Base-by-base conservation (phyloP, 1,284 basidiomycete species). In the Pyrrhoderma lamaoense region DNA sequence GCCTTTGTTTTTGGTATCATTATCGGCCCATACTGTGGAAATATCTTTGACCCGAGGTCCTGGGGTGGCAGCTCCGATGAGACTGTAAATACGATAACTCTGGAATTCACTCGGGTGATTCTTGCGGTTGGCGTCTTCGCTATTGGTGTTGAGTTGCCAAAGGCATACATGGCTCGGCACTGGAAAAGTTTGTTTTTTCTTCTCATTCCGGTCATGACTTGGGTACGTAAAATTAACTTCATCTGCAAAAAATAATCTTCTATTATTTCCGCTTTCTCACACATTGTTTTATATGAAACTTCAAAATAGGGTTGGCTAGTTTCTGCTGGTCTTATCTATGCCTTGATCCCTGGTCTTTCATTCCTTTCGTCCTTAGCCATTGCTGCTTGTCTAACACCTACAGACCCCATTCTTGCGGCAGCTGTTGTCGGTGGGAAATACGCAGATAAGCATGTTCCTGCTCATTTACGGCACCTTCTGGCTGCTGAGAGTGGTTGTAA, bases 81-180 rank as follows among this genome's bases (percentile, higher is more conserved):
- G 18, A 68, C 73, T 3, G 72, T 74, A 8, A 85, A 93, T 65
- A 70, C 71, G 22, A 89, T 95, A 57, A 92, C 85, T 0, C 73
- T 93, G 56, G 96, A 99, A 68, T 76, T 99, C 60, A 94, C 93
- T 18, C 79, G 95, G n/a, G 85, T 99, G 52, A 90, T 98, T 51
- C 84, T 99, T 45, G 95, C 95, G 4, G 89, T 99, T 52, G 93
- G 93, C 37, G 95, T 99, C 3, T 99, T 99, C 67, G 93, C 95
- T 8, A 92, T 99, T 55, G 96, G 96, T 2, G 96, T 99, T 37
- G 91, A 96, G 64, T 71, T 96, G 62, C 93, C 93, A 22, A 94
- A 93, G 69, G 85, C 86, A 34, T 98, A 98, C 67, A 88, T 98
- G 76, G 73, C 77, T 42, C 77, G 81, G 19, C 95, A 99, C 63